phyloP scores from a whole-genome alignment of 2,329 filamentous ascomycete genomes.

The Talaromyces sp. region DNA sequence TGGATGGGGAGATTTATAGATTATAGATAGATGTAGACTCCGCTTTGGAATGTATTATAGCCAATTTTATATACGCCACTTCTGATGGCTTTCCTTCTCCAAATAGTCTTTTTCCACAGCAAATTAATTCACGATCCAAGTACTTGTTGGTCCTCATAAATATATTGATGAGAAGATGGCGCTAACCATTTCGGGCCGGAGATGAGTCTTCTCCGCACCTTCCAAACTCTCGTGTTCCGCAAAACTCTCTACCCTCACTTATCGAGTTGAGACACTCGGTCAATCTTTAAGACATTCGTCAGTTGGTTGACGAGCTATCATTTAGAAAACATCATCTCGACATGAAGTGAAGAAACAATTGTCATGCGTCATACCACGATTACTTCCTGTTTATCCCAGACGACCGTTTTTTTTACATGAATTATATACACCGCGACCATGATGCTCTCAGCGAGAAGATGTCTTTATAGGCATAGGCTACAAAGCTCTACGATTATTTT shows the following conservation, averaged over 20 bases:
- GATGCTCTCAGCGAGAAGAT: conserved; percentile 6
- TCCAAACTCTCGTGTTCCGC: neutral
- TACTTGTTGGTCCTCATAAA: neutral
- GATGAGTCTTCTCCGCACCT: conserved; percentile 20
- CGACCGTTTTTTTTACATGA: neutral
- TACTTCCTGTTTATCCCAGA: neutral
- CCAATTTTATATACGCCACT: neutral
- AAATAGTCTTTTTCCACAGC: neutral
- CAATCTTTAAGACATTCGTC: neutral
- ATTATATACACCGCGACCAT: neutral
- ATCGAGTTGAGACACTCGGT: neutral
- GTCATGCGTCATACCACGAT: neutral
- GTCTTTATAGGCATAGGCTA: neutral
- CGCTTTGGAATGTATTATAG: conserved; percentile 24
- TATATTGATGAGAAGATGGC: neutral
- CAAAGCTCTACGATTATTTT: neutral
- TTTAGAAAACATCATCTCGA: neutral
- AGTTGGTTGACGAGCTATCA: too few relatives aligned
- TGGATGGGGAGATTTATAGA: conserved; percentile 60
- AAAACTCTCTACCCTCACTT: neutral
- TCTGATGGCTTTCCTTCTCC: neutral
- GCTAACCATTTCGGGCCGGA: conserved; percentile 21
- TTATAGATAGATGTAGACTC: conserved; percentile 52
- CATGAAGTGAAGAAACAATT: neutral
- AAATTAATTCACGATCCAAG: neutral